Conservation (phyloP, 73 alveolate genomes). For the Tetrahymena malaccensis region DNA sequence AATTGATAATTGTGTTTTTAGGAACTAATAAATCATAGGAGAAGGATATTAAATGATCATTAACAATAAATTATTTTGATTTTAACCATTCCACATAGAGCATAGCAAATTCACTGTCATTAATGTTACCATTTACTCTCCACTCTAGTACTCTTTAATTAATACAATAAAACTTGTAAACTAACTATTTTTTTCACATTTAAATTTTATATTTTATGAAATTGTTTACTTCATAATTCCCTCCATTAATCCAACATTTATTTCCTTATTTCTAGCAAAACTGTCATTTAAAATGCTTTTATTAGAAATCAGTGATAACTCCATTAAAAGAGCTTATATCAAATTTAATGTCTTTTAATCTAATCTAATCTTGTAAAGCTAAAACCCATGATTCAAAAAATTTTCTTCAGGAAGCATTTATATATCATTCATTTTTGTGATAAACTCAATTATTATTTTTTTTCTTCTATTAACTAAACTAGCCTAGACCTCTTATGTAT, state of each 20-base stretch:
- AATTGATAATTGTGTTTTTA: neutral
- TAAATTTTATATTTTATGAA: neutral
- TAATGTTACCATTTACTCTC: neutral
- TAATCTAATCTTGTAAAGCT: neutral
- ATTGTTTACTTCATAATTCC: neutral
- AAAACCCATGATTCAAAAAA: neutral
- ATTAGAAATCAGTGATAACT: neutral
- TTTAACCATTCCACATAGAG: neutral
- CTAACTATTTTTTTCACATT: neutral
- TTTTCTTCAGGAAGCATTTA: neutral
- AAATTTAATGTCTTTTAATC: neutral
- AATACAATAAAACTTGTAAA: neutral
- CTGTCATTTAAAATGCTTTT: neutral
- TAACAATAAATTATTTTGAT: neutral
- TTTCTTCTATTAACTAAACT: too few species aligned
- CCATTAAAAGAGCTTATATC: neutral
- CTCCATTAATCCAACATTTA: neutral
- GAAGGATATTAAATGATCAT: neutral
- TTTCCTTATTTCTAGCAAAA: neutral
- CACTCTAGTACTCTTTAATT: neutral
- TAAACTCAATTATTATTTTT: neutral
- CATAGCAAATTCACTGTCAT: neutral
- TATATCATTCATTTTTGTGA: neutral
- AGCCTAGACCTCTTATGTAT: too few species aligned
- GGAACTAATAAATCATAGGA: neutral